Evolutionary conservation across 176 grass and related monocot genomes (phyloP), one percentile per base, ranked within the genome.

Genomic region (Calamus simplicifolius): DNA sequence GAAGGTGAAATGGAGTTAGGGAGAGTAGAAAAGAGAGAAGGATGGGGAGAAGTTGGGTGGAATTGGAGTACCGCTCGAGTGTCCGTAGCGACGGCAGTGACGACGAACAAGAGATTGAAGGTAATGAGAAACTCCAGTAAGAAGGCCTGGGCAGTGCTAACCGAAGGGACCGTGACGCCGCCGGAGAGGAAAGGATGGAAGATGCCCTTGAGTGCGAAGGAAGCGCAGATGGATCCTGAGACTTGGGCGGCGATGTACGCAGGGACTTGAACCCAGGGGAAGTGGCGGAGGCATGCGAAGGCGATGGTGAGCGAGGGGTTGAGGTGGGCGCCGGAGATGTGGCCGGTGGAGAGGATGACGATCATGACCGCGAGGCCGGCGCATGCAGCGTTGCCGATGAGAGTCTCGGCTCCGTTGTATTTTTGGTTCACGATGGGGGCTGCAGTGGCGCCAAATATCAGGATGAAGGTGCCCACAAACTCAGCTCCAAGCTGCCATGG

Each of bases 351-450:
- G 52, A 97, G 92, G 81, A 97, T 97, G 52, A 97, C 68, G 56
- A 71, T 79, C 69, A 66, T 88, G 70, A 97, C 87, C 0, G 92
- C 87, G 0, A 97, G 80, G 13, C 92, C 92, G 29, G 87, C 92
- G 68, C 78, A 82, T 16, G 83, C 92, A 23, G 92, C 92, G 62
- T 97, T 97, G 50, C 92, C 92, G 53, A 97, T 85, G 18, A 89
- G 84, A 5, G 83, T 75, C 76, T 91, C 89, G 14, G 66, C 87
- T 67, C 78, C 78, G 75, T 82, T 80, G 84, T 97, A 91, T 75
- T 97, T 97, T 64, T 97, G 87, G 79, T 97, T 97, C 61, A 97
- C 92, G 70, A 97, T 97, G 19, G 92, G 92, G 6, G 87, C 92
- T n/a, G 92, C 92, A 50, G 92, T 97, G 52, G 92, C 92, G 71